Evolutionary conservation across 139 green algal species (phyloP).

Genomic region (Micromonas pusilla): DNA sequence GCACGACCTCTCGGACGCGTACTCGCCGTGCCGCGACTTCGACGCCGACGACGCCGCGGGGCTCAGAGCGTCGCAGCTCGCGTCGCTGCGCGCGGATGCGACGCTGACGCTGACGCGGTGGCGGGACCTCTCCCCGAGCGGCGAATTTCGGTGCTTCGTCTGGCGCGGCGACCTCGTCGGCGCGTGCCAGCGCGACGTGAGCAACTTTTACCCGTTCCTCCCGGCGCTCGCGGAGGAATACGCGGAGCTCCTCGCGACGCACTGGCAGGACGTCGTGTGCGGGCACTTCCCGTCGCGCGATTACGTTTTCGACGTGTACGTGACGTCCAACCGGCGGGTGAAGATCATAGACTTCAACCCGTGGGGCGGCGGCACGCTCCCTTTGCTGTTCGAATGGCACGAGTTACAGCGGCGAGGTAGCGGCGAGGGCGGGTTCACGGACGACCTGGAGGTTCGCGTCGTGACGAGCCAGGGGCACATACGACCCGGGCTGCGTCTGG

Average conservation of each 20-base stretch:
- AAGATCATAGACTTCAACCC: constrained; percentile 89
- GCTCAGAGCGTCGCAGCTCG: neutral
- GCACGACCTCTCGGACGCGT: constrained; percentile 64
- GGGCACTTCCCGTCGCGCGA: neutral
- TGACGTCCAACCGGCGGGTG: constrained; percentile 34
- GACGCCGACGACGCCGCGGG: neutral
- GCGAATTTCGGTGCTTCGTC: constrained; percentile 93
- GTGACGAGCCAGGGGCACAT: neutral
- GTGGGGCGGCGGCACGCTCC: constrained; percentile 58
- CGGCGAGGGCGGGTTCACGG: constrained; percentile 12
- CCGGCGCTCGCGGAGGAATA: constrained; percentile 39
- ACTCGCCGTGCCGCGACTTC: constrained; percentile 1
- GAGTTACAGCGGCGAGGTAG: constrained; percentile 21
- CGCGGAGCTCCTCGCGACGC: constrained; percentile 35
- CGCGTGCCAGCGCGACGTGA: constrained; percentile 70
- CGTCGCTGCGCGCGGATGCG: neutral
- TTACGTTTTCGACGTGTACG: constrained; percentile 61
- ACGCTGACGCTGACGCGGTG: constrained; percentile 69
- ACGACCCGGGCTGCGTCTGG: constrained; percentile 4
- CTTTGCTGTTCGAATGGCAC: constrained; percentile 81
- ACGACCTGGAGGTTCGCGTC: constrained; percentile 3
- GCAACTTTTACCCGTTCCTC: constrained; percentile 37
- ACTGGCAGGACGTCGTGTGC: constrained; percentile 34
- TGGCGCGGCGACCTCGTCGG: constrained; percentile 36
- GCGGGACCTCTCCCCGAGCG: constrained; percentile 58